phyloP scores from a whole-genome alignment of 306 rosid genomes.

The Begonia masoniana region DNA sequence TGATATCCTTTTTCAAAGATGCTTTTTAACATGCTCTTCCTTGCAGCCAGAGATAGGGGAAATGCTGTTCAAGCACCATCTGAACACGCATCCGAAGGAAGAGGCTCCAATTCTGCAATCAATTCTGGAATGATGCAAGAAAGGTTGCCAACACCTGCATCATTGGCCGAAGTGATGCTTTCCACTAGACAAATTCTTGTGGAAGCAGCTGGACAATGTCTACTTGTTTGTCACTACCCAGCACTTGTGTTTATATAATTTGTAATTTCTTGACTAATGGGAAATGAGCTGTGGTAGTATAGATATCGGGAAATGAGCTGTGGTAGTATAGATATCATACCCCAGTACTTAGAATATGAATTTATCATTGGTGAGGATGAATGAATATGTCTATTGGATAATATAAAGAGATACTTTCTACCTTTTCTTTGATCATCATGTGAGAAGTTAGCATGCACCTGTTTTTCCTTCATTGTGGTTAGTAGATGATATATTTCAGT shows the following conservation, averaged over 20 bases:
- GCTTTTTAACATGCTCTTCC: conserved; percentile 16
- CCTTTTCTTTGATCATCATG: neutral
- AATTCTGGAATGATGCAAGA: conserved; percentile 32
- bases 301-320: neutral
- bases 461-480: conserved; percentile 9
- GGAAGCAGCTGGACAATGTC: conserved; percentile 59
- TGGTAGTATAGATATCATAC: neutral
- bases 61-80: conserved; percentile 29
- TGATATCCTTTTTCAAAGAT: conserved; percentile 4
- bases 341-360: neutral
- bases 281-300: neutral
- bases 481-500: conserved; percentile 8
- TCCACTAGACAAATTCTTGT: conserved; percentile 59
- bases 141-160: conserved; percentile 62
- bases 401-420: too few species aligned
- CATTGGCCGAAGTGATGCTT: conserved; percentile 77
- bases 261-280: conserved; percentile 3
- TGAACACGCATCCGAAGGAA: conserved; percentile 29
- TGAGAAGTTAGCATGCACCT: conserved; percentile 9
- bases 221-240: conserved; percentile 47
- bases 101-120: conserved; percentile 32
- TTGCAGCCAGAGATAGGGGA: conserved; percentile 57
- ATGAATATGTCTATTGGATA: neutral
- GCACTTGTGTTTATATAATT: conserved; percentile 3
- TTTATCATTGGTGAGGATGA: conserved; percentile 1